A percentile compares a stretch with the other conserved stretches of the same genome.
These are phyloP conservation scores for Debaryomycetaceae sp. DNA, from an alignment of 1,139 yeast genomes.

Conservation along the genomic window DNA sequence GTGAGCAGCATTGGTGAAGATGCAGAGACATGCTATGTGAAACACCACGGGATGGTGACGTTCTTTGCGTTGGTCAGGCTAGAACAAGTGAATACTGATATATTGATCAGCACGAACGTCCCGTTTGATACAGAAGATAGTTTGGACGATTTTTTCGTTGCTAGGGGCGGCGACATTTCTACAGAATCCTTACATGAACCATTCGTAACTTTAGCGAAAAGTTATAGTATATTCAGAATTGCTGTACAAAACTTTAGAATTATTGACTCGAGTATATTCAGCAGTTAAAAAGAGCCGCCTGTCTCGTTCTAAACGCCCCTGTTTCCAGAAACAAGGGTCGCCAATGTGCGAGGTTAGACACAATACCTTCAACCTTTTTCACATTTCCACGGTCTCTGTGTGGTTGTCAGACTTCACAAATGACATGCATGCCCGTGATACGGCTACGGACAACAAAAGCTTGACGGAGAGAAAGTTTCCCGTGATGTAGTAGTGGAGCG, in stretches of 20 bases:
- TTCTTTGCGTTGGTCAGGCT: conserved; percentile 55
- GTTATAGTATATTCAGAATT: conserved; percentile 20
- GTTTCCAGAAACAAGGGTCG: too few species aligned
- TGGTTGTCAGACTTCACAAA: background rate
- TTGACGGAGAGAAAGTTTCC: conserved; percentile 14
- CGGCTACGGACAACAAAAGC: background rate
- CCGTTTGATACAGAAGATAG: conserved; percentile 28
- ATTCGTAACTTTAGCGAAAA: conserved; percentile 11
- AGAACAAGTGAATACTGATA: conserved; percentile 53
- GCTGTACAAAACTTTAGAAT: conserved; percentile 30
- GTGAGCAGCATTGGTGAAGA: conserved; percentile 1
- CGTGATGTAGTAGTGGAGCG: conserved; percentile 17
- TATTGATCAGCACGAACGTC: conserved; percentile 57
- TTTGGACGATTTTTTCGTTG: background rate
- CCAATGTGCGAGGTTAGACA: too few species aligned
- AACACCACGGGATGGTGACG: conserved; percentile 25
- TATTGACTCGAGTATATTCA: too few species aligned
- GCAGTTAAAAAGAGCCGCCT: too few species aligned
- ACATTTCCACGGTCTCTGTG: background rate
- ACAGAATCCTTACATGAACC: conserved; percentile 20
- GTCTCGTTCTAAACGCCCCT: too few species aligned
- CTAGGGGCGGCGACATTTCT: conserved; percentile 14
- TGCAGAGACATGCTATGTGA: conserved; percentile 4
- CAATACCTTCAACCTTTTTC: too few species aligned
- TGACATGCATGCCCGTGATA: background rate